These are phyloP conservation scores for Ensete glaucum DNA, from an alignment of 176 grass and related monocot species.

Conservation along the genomic window DNA sequence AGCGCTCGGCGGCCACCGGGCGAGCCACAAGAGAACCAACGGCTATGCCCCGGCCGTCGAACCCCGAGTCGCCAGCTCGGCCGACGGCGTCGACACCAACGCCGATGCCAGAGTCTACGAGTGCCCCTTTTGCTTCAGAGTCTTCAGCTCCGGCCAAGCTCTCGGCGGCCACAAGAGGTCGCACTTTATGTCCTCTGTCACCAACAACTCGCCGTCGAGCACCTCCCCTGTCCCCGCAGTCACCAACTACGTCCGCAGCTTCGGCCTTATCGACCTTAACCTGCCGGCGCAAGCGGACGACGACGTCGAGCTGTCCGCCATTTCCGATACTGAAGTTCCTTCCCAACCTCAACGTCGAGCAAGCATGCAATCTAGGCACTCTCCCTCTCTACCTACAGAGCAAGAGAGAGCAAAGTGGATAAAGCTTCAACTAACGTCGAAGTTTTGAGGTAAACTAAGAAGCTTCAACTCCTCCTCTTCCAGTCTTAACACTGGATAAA, in stretches of 20 bases:
- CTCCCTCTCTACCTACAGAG: not conserved
- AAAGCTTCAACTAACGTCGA: too few species aligned
- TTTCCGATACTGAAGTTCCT: not conserved
- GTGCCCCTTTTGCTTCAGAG: conserved; percentile 51
- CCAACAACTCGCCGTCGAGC: not conserved
- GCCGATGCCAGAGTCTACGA: conserved; percentile 17
- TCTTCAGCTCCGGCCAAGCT: conserved; percentile 63
- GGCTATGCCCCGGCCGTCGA: not conserved
- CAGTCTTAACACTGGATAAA: not conserved
- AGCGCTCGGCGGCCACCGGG: conserved; percentile 14
- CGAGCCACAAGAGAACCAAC: conserved; percentile 10
- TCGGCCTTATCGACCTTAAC: conserved; percentile 49
- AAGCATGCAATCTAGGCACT: not conserved
- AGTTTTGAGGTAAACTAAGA: not conserved
- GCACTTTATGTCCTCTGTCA: conserved; percentile 23
- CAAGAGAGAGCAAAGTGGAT: not conserved
- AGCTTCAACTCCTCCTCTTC: not conserved
- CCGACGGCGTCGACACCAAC: not conserved
- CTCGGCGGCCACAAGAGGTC: conserved; percentile 71
- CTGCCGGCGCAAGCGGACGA: conserved; percentile 26
- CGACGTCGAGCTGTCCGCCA: conserved; percentile 41
- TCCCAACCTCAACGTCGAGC: not conserved
- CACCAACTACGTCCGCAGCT: conserved; percentile 15
- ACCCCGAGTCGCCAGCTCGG: not conserved
- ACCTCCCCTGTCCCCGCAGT: not conserved